Evolutionary conservation across 768 basidiomycete genomes (phyloP).

Genomic region (Agaricus subrufescens): DNA sequence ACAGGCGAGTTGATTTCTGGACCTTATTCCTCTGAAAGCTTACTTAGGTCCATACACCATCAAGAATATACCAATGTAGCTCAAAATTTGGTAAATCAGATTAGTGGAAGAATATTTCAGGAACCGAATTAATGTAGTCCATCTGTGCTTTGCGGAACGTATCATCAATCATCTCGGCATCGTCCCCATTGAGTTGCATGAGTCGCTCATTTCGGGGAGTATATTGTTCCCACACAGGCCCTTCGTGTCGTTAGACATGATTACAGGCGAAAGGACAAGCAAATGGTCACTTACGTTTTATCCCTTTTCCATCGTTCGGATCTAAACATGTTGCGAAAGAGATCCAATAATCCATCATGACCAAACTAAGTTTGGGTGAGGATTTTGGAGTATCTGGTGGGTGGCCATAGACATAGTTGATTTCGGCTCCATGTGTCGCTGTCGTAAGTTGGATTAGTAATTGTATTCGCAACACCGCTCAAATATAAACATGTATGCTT

Average conservation of each 20-base stretch:
- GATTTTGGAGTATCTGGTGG: conserved; percentile 19
- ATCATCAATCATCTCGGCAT: conserved; percentile 30
- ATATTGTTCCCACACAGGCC: conserved; percentile 23
- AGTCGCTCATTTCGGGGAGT: conserved; percentile 17
- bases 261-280: no score
- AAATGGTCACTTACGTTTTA: conserved; percentile 17
- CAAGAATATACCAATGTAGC: no score
- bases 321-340: conserved; percentile 29
- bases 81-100: no score
- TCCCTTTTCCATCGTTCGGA: conserved; percentile 14
- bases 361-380: conserved; percentile 19
- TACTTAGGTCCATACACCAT: no score
- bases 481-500: background rate
- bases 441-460: no score
- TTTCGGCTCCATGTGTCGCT: conserved; percentile 20
- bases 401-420: conserved; percentile 29
- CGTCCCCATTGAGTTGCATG: conserved; percentile 28
- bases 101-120: conserved; percentile 17
- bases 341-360: conserved; percentile 39
- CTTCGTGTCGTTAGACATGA: background rate
- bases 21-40: no score
- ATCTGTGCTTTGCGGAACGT: conserved; percentile 30
- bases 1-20: no score
- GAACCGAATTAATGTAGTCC: conserved; percentile 29
- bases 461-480: background rate